Evolutionary conservation across 805 yeast genomes (phyloP), one percentile per base, ranked within the genome.

Genomic region (Metschnikowia reukaufii): DNA sequence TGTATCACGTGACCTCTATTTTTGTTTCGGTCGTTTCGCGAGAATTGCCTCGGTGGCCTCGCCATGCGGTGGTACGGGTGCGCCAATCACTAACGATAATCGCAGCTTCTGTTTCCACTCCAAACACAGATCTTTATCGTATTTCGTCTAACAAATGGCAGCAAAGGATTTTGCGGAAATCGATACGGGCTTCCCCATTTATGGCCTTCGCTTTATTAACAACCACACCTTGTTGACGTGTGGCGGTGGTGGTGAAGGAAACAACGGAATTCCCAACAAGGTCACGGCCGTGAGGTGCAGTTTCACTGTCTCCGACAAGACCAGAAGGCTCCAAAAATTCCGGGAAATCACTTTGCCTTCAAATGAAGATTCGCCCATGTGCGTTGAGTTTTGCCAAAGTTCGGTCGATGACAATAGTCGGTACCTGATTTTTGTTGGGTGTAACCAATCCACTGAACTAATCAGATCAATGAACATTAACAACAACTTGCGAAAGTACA

Each of bases 231-330:
- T 91, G 21, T 64, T 90, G 40, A 85, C 85, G 23, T 82, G 89
- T 2, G 99, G 99, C 35, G 99, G 99, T 37, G 97, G 97, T 25
- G 98, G 97, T 20, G 96, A 88, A 63, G 96, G 96, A 8, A 83
- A 83, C 59, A 85, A 88, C 59, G 97, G 96, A 25, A 82, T 89
- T 45, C 86, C 91, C 34, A 92, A 92, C 66, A 88, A 86, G 62
- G 70, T 92, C 51, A 81, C 90, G 4, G 84, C 85, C 2, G 63
- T 86, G 35, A 66, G 78, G 39, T 72, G 86, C 38, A 77, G 81
- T 57, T 81, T 84, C 44, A 72, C 72, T 29, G 74, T 75, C 46
- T 62, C 66, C 38, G 63, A 73, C 55, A 72, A 74, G 42, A 64
- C 63, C 10, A 54, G 70, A 45, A 54, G 64, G 36, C 65, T 85